These are phyloP conservation scores for Paulinella micropora DNA, from an alignment of 78 protist species.

Conservation along the genomic window DNA sequence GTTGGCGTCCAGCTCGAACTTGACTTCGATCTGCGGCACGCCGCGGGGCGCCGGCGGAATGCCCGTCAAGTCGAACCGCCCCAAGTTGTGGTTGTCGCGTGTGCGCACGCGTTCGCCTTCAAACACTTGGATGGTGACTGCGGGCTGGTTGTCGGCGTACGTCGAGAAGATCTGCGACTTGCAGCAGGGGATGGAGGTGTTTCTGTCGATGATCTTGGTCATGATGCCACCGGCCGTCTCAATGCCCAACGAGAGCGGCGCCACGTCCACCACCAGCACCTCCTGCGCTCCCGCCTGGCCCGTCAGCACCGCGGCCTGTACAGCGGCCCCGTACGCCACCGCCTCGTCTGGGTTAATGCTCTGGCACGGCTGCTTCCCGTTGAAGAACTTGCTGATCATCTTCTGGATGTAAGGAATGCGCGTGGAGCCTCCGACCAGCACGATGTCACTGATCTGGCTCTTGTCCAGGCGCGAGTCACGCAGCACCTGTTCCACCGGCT, in stretches of 20 bases:
- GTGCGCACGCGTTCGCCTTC: conserved; percentile 69
- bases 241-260: conserved; percentile 59
- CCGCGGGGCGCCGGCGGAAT: conserved; percentile 92
- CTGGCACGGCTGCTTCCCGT: conserved; percentile 74
- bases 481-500: conserved; percentile 75
- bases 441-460: conserved; percentile 66
- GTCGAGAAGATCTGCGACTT: conserved; percentile 33
- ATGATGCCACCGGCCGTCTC: conserved; percentile 51
- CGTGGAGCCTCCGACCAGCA: conserved; percentile 94
- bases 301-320: conserved; percentile 33
- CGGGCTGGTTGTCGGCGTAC: conserved; percentile 41
- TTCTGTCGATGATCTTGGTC: conserved; percentile 32
- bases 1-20: conserved; percentile 76
- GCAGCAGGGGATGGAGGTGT: conserved; percentile 31
- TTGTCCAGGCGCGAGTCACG: conserved; percentile 69
- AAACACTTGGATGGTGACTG: conserved; percentile 22
- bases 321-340: conserved; percentile 61
- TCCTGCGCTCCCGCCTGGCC: conserved; percentile 32
- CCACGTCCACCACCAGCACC: conserved; percentile 43
- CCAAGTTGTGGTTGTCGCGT: conserved; percentile 56
- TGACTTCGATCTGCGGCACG: conserved; percentile 81
- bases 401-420: conserved; percentile 91
- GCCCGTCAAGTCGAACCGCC: conserved; percentile 28
- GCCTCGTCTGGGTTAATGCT: conserved; percentile 50
- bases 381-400: conserved; percentile 79